These are phyloP conservation scores for Gymnopilus junonius DNA, from an alignment of 768 basidiomycete genomes.

Conservation along the genomic window DNA sequence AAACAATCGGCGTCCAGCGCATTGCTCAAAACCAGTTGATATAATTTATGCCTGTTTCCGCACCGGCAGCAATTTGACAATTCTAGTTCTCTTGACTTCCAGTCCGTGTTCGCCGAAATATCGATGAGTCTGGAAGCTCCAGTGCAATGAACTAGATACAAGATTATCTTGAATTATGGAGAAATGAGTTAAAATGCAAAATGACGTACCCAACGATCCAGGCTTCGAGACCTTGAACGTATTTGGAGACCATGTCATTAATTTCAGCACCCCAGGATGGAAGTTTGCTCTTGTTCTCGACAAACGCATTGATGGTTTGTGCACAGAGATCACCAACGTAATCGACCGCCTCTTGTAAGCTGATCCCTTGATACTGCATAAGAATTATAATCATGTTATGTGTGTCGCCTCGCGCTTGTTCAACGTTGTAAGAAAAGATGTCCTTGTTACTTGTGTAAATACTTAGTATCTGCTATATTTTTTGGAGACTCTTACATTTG, in stretches of 20 bases:
- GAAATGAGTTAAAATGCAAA: not conserved
- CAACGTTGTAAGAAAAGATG: constrained; percentile 77
- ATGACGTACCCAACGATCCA: constrained; percentile 73
- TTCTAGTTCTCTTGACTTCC: constrained; percentile 55
- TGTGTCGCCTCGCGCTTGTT: constrained; percentile 69
- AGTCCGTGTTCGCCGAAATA: constrained; percentile 68
- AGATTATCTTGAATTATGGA: not conserved
- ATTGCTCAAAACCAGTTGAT: not conserved
- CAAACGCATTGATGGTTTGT: constrained; percentile 57
- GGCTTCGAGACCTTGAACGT: constrained; percentile 65
- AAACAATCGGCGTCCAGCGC: not conserved
- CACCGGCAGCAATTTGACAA: constrained; percentile 45
- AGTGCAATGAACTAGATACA: constrained; percentile 54
- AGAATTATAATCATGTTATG: constrained; percentile 78
- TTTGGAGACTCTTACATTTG: constrained; percentile 57
- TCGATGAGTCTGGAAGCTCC: constrained; percentile 72
- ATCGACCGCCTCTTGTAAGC: constrained; percentile 66
- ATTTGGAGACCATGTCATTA: constrained; percentile 59
- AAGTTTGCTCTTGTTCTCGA: constrained; percentile 46
- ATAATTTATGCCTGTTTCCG: not conserved
- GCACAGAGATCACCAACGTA: constrained; percentile 65
- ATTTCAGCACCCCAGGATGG: constrained; percentile 69
- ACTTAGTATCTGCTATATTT: not conserved
- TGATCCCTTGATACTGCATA: constrained; percentile 61
- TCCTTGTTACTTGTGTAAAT: constrained; percentile 46